Conservation (phyloP, 1,284 basidiomycete genomes). For the Microbotryum saponariae region DNA sequence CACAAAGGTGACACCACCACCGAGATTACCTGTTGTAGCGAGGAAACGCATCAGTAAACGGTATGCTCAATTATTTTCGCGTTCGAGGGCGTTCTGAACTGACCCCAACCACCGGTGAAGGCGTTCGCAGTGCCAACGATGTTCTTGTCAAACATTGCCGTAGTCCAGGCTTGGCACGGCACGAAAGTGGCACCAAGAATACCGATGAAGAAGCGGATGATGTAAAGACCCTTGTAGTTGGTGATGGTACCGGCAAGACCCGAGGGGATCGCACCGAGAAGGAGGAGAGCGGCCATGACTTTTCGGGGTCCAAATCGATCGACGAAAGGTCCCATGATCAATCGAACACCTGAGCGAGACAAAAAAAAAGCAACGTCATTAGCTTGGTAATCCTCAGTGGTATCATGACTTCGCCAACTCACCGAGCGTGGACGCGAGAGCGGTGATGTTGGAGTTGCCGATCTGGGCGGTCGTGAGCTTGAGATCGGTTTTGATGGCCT, state of each 20-base stretch:
- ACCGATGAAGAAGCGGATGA: slow-evolving; percentile 47
- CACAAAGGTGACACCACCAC: slow-evolving; percentile 50
- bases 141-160: slow-evolving; percentile 54
- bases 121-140: slow-evolving; percentile 48
- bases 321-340: slow-evolving; percentile 53
- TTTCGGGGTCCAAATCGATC: slow-evolving; percentile 49
- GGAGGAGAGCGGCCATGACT: slow-evolving; percentile 54
- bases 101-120: slow-evolving; percentile 25
- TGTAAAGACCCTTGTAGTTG: slow-evolving; percentile 48
- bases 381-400: too few relatives aligned
- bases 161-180: slow-evolving; percentile 47
- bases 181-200: slow-evolving; percentile 50
- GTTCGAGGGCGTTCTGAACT: background rate
- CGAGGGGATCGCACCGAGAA: slow-evolving; percentile 57
- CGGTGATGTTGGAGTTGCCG: slow-evolving; percentile 54
- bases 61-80: background rate
- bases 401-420: slow-evolving; percentile 27
- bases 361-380: slow-evolving; percentile 29
- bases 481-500: slow-evolving; percentile 53
- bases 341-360: slow-evolving; percentile 43
- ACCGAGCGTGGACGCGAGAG: slow-evolving; percentile 46
- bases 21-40: slow-evolving; percentile 52
- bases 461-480: slow-evolving; percentile 49
- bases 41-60: slow-evolving; percentile 38
- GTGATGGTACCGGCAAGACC: slow-evolving; percentile 53